A percentile compares a stretch with the other conserved stretches of the same genome.
phyloP scores from a whole-genome alignment of 169 alveolate species.

The Plasmodium falciparum region DNA sequence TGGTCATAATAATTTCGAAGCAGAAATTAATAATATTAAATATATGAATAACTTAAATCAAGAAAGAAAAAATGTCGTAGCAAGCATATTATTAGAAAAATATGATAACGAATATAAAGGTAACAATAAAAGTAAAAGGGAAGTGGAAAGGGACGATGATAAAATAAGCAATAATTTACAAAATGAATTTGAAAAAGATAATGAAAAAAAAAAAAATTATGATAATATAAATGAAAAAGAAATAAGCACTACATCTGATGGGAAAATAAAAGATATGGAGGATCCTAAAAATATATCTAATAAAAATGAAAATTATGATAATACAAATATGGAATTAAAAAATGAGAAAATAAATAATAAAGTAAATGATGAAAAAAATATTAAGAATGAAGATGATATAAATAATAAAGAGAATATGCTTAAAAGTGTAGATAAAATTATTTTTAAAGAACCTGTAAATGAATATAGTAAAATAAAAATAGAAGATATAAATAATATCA shows the following conservation, averaged over 20 bases:
- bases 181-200: neutral
- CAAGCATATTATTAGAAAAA: conserved; percentile 22
- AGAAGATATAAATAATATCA: conserved; percentile 54
- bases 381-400: neutral
- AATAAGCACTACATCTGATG: neutral
- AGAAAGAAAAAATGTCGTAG: conserved; percentile 4
- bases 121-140: neutral
- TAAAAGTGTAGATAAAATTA: conserved; percentile 29
- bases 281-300: neutral
- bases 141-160: conserved; percentile 2
- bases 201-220: neutral
- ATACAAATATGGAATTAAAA: neutral
- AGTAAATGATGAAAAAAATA: neutral
- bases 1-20: conserved; percentile 27
- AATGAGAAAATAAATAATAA: conserved; percentile 6
- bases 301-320: neutral
- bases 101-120: neutral
- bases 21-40: conserved; percentile 28
- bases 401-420: conserved; percentile 15
- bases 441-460: conserved; percentile 49
- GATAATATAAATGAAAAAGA: neutral
- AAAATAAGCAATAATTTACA: conserved; percentile 2
- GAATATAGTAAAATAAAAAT: conserved; percentile 67
- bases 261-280: neutral
- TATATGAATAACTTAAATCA: conserved; percentile 11